These are phyloP conservation scores for Fusarium nisikadoi DNA, from an alignment of 2,329 filamentous ascomycete species.

Conservation along the genomic window DNA sequence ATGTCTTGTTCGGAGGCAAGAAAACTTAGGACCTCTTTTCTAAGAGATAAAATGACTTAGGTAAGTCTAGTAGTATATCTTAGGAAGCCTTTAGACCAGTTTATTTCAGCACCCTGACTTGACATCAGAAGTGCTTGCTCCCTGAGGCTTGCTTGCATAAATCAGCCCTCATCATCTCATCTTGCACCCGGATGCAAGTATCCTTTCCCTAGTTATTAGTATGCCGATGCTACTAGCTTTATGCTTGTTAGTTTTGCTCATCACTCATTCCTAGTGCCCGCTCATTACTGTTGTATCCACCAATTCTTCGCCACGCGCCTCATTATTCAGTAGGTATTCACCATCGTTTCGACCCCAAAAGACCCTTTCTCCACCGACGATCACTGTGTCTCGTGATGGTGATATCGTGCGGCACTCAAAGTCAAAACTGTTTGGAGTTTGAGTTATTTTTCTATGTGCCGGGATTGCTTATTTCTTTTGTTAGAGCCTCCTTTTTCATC, in stretches of 20 bases:
- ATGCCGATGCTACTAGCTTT: conserved; percentile 22
- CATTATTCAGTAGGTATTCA: conserved; percentile 6
- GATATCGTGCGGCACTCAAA: neutral
- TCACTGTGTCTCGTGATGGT: conserved; percentile 22
- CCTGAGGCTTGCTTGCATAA: conserved; percentile 22
- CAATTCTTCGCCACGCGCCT: conserved; percentile 29
- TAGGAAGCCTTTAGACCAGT: neutral
- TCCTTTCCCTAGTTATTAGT: neutral
- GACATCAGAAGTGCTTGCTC: neutral
- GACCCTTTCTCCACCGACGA: conserved; percentile 35
- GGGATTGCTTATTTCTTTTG: neutral
- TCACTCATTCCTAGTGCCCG: neutral
- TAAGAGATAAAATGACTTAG: neutral
- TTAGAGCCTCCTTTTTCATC: conserved; percentile 22
- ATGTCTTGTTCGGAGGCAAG: neutral
- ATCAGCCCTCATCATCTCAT: neutral
- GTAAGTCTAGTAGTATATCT: neutral
- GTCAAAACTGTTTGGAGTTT: conserved; percentile 2
- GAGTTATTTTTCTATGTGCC: conserved; percentile 13
- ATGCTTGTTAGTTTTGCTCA: conserved; percentile 22
- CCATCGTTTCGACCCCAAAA: neutral
- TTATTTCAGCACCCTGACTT: neutral
- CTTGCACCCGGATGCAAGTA: conserved; percentile 16
- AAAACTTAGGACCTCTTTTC: neutral
- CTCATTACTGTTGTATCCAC: neutral